Conservation (phyloP, 139 green algal species). For the Edaphochlamys debaryana region DNA sequence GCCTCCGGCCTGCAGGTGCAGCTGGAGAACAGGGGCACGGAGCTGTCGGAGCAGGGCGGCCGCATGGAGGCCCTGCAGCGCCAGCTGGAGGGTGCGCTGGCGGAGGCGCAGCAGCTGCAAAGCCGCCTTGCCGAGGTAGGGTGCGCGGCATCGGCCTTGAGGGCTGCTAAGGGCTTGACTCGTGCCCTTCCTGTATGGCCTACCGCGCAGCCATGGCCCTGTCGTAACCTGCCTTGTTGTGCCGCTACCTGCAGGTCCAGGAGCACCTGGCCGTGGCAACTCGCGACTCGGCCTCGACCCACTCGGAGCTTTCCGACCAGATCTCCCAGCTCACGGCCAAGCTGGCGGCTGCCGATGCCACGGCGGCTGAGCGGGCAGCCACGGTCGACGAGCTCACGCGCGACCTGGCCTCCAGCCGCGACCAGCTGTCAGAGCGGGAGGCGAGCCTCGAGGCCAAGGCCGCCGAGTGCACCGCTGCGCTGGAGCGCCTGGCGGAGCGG, state of each 20-base stretch:
- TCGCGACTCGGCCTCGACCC: neutral
- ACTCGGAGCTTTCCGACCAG: neutral
- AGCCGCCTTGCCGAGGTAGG: neutral
- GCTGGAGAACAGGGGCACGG: neutral
- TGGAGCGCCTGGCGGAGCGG: neutral
- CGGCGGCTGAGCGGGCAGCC: neutral
- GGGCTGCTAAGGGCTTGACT: too few species aligned
- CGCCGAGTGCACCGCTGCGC: neutral
- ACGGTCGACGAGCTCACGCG: neutral
- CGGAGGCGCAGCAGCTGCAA: conserved; percentile 6
- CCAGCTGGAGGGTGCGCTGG: conserved; percentile 26
- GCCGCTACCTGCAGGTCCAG: neutral
- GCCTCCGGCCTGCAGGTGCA: neutral
- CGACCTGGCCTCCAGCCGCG: neutral
- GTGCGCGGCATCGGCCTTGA: too few species aligned
- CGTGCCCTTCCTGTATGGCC: too few species aligned
- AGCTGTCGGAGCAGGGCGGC: neutral
- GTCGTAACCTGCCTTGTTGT: too few species aligned
- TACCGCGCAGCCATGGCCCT: too few species aligned
- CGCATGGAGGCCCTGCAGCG: conserved; percentile 6
- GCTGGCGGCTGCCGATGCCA: neutral
- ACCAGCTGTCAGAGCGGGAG: neutral
- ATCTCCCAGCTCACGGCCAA: neutral
- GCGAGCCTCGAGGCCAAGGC: neutral
- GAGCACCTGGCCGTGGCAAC: conserved; percentile 7